Percentiles rank a stretch among this genome's conserved stretches.
These are phyloP conservation scores for Apiospora arundinis DNA, from an alignment of 2,329 filamentous ascomycete genomes.

Conservation along the genomic window DNA sequence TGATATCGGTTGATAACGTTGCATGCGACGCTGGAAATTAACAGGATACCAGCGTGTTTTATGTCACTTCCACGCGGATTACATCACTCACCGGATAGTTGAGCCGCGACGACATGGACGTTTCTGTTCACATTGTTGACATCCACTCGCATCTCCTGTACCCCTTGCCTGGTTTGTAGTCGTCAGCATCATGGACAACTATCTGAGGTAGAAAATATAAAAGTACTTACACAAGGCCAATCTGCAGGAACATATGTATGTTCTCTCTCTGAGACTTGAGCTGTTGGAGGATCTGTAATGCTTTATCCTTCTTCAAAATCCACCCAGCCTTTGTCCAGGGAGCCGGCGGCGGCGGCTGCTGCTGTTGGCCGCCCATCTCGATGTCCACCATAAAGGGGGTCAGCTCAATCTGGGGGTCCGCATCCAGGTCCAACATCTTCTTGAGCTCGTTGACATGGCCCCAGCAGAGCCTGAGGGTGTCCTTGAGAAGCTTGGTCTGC, in stretches of 20 bases:
- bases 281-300: neutral
- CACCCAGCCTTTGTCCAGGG: neutral
- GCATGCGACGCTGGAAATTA: neutral
- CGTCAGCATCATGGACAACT: neutral
- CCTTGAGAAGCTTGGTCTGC: neutral
- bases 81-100: neutral
- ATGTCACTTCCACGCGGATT: neutral
- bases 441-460: neutral
- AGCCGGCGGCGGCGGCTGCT: neutral
- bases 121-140: neutral
- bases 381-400: neutral
- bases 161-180: neutral
- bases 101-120: neutral
- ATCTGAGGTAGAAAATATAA: neutral
- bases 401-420: neutral
- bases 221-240: neutral
- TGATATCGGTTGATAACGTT: neutral
- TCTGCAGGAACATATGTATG: neutral
- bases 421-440: neutral
- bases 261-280: neutral
- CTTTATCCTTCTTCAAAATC: neutral
- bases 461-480: neutral
- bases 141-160: neutral
- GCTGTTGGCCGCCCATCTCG: neutral
- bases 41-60: neutral